A percentile compares a stretch with the other conserved stretches of the same genome.
These are phyloP conservation scores for Panaeolus papilionaceus DNA, from an alignment of 768 basidiomycete genomes.

Conservation along the genomic window DNA sequence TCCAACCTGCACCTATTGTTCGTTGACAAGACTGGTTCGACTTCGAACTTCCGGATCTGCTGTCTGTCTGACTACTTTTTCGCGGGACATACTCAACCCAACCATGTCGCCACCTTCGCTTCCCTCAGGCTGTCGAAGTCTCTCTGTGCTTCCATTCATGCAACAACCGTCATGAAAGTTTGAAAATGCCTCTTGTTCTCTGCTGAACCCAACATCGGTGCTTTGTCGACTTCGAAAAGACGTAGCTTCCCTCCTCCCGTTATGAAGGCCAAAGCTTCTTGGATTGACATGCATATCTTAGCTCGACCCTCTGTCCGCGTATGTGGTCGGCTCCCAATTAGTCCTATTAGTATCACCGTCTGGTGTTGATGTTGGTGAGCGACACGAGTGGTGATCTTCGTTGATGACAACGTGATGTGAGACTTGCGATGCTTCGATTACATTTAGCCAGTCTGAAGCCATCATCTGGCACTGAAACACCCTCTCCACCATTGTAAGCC, in stretches of 20 bases:
- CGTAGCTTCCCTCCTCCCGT: slow-evolving; percentile 12
- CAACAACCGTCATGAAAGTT: slow-evolving; percentile 7
- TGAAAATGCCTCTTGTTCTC: slow-evolving; percentile 1
- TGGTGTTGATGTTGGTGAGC: neutral
- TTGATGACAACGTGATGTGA: neutral
- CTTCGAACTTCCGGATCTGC: neutral
- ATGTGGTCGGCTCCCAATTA: neutral
- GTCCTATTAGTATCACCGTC: neutral
- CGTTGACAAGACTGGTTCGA: neutral
- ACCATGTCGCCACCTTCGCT: slow-evolving; percentile 1
- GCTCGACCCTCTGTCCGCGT: neutral
- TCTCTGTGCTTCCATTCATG: neutral
- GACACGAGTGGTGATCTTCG: neutral
- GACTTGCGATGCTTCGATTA: neutral
- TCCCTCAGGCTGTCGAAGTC: slow-evolving; percentile 1
- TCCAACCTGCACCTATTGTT: neutral
- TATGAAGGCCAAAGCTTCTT: neutral
- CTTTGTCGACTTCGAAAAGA: neutral
- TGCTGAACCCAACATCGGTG: neutral
- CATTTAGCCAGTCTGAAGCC: neutral
- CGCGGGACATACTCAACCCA: neutral
- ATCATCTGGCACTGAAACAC: neutral
- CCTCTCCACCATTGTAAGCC: neutral
- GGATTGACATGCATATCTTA: neutral
- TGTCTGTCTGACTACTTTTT: neutral